Percentiles rank a stretch among this genome's conserved stretches.
These are phyloP conservation scores for Flaveria ramosissima DNA, from an alignment of 129 eudicot species.

Conservation along the genomic window DNA sequence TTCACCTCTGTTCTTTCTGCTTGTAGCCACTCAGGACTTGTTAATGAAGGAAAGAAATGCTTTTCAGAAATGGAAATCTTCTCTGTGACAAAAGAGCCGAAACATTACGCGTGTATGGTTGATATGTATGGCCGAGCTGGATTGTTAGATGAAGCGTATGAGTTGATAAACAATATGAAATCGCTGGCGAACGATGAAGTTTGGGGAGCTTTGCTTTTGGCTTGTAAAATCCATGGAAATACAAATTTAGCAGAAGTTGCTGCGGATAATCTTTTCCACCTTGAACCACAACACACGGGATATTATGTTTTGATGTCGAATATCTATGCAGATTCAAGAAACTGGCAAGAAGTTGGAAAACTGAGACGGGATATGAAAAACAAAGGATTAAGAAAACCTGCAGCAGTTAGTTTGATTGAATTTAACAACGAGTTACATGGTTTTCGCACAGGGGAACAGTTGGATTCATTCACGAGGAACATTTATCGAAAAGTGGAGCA, in stretches of 20 bases:
- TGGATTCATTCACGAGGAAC: constrained; percentile 25
- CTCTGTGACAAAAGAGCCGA: constrained; percentile 32
- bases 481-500: constrained; percentile 33
- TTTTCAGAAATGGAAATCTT: constrained; percentile 42
- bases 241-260: constrained; percentile 60
- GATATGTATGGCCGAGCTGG: constrained; percentile 82
- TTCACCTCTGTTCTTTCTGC: constrained; percentile 54
- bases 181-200: constrained; percentile 52
- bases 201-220: constrained; percentile 79
- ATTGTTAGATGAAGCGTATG: constrained; percentile 63
- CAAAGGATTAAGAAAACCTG: constrained; percentile 45
- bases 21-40: constrained; percentile 62
- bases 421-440: constrained; percentile 37
- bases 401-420: constrained; percentile 42
- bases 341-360: constrained; percentile 46
- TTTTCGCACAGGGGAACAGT: constrained; percentile 40
- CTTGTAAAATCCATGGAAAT: constrained; percentile 53
- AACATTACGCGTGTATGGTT: constrained; percentile 84
- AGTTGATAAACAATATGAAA: constrained; percentile 56
- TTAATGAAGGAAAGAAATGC: constrained; percentile 44
- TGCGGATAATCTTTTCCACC: constrained; percentile 48
- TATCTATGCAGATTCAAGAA: constrained; percentile 47
- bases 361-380: constrained; percentile 43
- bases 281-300: constrained; percentile 62
- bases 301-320: constrained; percentile 60